Evolutionary conservation across 2,329 filamentous ascomycete genomes (phyloP), one percentile per base, ranked within the genome.

Genomic region (Cercospora sojina): DNA sequence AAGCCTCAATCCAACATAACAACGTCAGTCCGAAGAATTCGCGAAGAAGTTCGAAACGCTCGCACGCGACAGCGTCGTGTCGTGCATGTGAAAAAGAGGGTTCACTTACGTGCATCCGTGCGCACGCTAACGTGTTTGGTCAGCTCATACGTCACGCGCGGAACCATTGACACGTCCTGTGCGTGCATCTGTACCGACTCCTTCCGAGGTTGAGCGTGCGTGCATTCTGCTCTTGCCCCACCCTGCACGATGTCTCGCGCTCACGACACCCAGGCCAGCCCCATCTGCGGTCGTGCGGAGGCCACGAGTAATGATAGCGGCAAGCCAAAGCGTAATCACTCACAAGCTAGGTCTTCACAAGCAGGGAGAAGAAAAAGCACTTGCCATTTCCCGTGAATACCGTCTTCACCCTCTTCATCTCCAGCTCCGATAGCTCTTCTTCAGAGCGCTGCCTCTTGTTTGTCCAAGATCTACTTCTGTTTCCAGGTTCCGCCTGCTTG

Each of bases 51-150:
- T 62, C 49, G 53, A 62, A 62, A 55, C 59, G 49, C 59, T 62
- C 47, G 59, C 60, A 56, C 47, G 47, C 60, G 49, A 32, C 27
- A 32, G 53, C 53, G 53, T 57, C 27, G 53, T 35, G 18, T 57
- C 53, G 38, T 32, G 62, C 62, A 64, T 59, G 62, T 64, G 62
- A 49, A 64, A 56, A 64, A 57, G 53, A 57, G 53, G 58, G 35
- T 49, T 43, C 58, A 60, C 58, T 47, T 32, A 47, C 58, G 58
- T 18, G 31, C 56, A 35, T 59, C 56, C 31, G 31, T 41, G 56
- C 56, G 38, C 56, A 16, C 29, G 31, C 38, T 59, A 35, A 59
- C 56, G 31, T 35, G n/a, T 58, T 35, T 32, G 31, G 29, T 58
- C 56, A 16, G 47, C 47, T 23, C 47, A 27, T 57, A 57, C 53